A percentile compares a stretch with the other conserved stretches of the same genome.
Conservation (phyloP, 495 filamentous ascomycete genomes). For the Xylaria nigripes region DNA sequence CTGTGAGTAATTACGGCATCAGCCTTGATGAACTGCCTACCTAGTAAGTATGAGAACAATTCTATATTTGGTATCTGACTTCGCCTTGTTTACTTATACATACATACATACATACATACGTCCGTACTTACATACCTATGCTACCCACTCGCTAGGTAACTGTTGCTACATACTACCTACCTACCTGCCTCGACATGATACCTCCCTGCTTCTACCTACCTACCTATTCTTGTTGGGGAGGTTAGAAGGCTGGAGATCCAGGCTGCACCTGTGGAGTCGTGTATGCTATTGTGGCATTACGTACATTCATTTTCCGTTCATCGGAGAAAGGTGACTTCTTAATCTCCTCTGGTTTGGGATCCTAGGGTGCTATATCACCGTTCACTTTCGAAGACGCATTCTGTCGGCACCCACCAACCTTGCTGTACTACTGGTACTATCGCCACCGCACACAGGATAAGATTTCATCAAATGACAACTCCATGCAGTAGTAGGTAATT, state of each 20-base stretch:
- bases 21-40: neutral
- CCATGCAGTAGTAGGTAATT: too few species aligned
- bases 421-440: neutral
- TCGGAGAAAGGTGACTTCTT: slow-evolving; percentile 1
- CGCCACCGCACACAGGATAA: neutral
- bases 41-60: neutral
- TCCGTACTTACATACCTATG: too few species aligned
- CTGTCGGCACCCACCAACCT: neutral
- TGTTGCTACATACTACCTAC: too few species aligned
- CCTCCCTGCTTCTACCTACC: too few species aligned
- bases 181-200: too few species aligned
- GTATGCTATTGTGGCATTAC: slow-evolving; percentile 2
- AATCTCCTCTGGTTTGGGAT: neutral
- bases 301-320: neutral
- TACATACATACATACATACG: too few species aligned
- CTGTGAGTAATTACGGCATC: neutral
- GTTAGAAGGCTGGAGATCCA: neutral
- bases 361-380: neutral
- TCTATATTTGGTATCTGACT: slow-evolving; percentile 8
- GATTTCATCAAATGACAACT: neutral
- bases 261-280: slow-evolving; percentile 6
- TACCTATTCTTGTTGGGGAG: neutral
- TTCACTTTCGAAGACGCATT: neutral
- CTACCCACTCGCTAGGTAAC: too few species aligned
- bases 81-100: neutral